These are phyloP conservation scores for Cladophialophora yegresii DNA, from an alignment of 2,329 filamentous ascomycete species.

Conservation along the genomic window DNA sequence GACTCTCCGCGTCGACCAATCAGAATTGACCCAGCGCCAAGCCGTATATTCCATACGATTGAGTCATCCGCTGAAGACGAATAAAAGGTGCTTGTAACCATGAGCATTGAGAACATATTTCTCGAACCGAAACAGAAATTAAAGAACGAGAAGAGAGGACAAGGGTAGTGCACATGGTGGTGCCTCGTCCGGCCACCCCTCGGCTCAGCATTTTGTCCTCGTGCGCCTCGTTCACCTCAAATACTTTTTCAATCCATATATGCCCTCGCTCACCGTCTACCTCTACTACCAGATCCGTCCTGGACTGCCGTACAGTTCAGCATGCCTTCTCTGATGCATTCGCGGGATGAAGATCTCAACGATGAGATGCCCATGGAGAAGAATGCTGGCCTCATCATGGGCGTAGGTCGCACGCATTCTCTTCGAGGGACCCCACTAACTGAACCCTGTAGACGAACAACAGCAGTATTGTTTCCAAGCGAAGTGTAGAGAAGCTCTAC, in stretches of 20 bases:
- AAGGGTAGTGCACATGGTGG: background rate
- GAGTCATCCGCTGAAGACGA: conserved; percentile 1
- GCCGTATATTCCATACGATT: background rate
- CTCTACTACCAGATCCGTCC: background rate
- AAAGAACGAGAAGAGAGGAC: background rate
- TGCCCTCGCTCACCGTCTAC: background rate
- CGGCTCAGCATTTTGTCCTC: background rate
- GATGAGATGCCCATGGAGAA: conserved; percentile 40
- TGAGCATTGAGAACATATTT: background rate
- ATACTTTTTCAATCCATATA: background rate
- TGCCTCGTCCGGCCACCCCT: background rate
- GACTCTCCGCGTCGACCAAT: conserved; percentile 12
- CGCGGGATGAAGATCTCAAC: conserved; percentile 8
- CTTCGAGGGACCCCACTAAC: conserved; percentile 12
- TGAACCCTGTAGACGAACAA: conserved; percentile 69
- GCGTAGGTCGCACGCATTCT: conserved; percentile 43
- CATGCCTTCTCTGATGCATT: conserved; percentile 25
- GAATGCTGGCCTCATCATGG: conserved; percentile 58
- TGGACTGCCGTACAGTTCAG: background rate
- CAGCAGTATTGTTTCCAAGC: conserved; percentile 88
- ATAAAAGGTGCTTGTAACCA: background rate
- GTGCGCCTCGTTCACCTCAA: background rate
- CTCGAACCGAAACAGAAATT: background rate
- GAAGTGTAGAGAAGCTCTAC: conserved; percentile 89
- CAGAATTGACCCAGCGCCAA: conserved; percentile 9